Base-by-base conservation (phyloP, 176 grass and related monocot species). In the Olyra latifolia region DNA sequence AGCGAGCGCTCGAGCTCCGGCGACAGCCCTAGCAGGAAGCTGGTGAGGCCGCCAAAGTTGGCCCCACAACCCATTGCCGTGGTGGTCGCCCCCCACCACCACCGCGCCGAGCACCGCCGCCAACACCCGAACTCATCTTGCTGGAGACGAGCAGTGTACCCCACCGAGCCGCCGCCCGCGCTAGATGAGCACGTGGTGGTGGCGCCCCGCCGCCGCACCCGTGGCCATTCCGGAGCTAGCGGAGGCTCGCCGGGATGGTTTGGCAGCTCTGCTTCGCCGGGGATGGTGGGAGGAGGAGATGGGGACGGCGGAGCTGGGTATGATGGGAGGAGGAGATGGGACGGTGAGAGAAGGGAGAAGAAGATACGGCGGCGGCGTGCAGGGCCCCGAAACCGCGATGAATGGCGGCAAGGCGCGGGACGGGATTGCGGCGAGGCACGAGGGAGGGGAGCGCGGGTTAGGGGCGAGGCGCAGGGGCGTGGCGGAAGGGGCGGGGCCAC, bases 31-130 rank as follows among this genome's bases (percentile, higher is more conserved):
- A 99, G 92, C 3, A 95, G 96, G 85, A 95, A 91, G 82, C 92
- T 99, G 54, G 96, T 95, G 52, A 93, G 54, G 54, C 90, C 92
- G 41, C 90, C 90, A 75, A 98, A 95, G 89, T 99, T 99, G 4
- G 84, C 29, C 92, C 92, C 52, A 95, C 81, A 0, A 92, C 96
- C 86, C 0, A 91, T 83, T 1, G 88, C 91, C 46, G 86, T 90
- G 10, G 90, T 77, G 10, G 62, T 20, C 2, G 79, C n/a, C 48
- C 2, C 92, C 96, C 8, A 90, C 78, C 42, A 95, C 71, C 2
- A 98, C 65, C 96, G 70, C 19, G n/a, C 96, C 86, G 90, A 98
- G 95, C 52, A 91, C 81, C 8, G 86, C 82, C 8, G 84, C 96
- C 61, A 95, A 81, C 62, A 84, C n/a, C 0, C 92, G 81, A 98